Conservation (phyloP, 2,329 filamentous ascomycete genomes). For the Blumeria graminis region DNA sequence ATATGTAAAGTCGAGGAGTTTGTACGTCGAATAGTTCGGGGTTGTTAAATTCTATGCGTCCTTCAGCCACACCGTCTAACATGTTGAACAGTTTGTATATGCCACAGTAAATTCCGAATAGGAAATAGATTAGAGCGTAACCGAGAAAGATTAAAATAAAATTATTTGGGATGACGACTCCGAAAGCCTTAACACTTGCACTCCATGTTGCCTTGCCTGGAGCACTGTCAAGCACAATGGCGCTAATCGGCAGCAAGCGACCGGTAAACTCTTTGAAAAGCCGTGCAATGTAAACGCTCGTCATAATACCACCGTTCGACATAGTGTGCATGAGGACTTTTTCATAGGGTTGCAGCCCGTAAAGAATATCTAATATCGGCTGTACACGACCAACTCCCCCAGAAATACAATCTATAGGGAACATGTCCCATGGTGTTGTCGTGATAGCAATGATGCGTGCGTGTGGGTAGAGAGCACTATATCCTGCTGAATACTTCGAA, state of each 20-base stretch:
- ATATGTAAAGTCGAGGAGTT: constrained; percentile 11
- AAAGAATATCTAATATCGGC: constrained; percentile 17
- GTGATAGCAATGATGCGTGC: constrained; percentile 26
- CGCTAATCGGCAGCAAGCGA: constrained; percentile 16
- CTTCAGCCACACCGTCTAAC: constrained; percentile 5
- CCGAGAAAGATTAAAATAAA: constrained; percentile 5
- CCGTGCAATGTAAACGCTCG: constrained; percentile 17
- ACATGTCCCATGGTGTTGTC: constrained; percentile 18
- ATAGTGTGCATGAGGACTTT: constrained; percentile 22
- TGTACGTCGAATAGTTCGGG: constrained; percentile 5
- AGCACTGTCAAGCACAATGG: constrained; percentile 21
- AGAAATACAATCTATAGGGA: neutral
- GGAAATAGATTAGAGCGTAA: constrained; percentile 2
- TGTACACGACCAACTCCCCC: constrained; percentile 18
- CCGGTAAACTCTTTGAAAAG: constrained; percentile 16
- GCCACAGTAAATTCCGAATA: neutral
- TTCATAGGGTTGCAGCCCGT: constrained; percentile 6
- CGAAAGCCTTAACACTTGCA: constrained; percentile 7
- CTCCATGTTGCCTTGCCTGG: constrained; percentile 16
- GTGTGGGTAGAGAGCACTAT: constrained; percentile 19
- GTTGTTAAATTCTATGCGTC: constrained; percentile 9
- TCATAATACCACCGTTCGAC: constrained; percentile 24
- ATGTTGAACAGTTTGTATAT: constrained; percentile 2
- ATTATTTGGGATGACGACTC: constrained; percentile 11
- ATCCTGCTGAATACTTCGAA: constrained; percentile 22